phyloP scores from a whole-genome alignment of 495 filamentous ascomycete species.

The Geopyxis carbonaria region DNA sequence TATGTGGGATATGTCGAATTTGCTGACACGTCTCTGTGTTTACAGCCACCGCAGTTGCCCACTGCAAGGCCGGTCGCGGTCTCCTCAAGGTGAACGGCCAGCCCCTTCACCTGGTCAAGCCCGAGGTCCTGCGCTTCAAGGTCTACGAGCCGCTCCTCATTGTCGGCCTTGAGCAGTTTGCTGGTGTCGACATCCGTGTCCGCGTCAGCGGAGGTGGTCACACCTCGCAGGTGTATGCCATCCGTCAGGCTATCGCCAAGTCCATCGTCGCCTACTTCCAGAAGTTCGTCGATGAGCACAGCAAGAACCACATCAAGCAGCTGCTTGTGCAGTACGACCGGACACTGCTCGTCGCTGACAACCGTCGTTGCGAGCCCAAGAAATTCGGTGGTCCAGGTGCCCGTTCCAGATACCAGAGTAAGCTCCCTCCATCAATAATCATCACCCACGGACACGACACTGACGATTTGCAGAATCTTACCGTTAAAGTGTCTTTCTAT shows the following conservation, averaged over 20 bases:
- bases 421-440: constrained; percentile 32
- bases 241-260: constrained; percentile 98
- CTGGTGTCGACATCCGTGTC: constrained; percentile 90
- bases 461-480: constrained; percentile 34
- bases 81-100: constrained; percentile 97
- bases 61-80: constrained; percentile 88
- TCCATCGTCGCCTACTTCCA: constrained; percentile 98
- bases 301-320: constrained; percentile 97
- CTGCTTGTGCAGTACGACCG: constrained; percentile 87
- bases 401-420: constrained; percentile 90
- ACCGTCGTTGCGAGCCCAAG: constrained; percentile 86
- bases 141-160: constrained; percentile 97
- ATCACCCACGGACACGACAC: not conserved
- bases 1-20: constrained; percentile 3
- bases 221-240: constrained; percentile 94
- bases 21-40: constrained; percentile 26
- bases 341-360: constrained; percentile 91
- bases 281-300: constrained; percentile 99
- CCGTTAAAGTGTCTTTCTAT: constrained; percentile 33
- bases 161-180: constrained; percentile 91
- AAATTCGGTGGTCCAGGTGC: constrained; percentile 88
- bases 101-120: constrained; percentile 81
- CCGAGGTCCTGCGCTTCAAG: constrained; percentile 96
- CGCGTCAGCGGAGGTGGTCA: constrained; percentile 95
- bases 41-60: constrained; percentile 67